Conservation (phyloP, 345 rosid species). For the Clausena lansium region DNA sequence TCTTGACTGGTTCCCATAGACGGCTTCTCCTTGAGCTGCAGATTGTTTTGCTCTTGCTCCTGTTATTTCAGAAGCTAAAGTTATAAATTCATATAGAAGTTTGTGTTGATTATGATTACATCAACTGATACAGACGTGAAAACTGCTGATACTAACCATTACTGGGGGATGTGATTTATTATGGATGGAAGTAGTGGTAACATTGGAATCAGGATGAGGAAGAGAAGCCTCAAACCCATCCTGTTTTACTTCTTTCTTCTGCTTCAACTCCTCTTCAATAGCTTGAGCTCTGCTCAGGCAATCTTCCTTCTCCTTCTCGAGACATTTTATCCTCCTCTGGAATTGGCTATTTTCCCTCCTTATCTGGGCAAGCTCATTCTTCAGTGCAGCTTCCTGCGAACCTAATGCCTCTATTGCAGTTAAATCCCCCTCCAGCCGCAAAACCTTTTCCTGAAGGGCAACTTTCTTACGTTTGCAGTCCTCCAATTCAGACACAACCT, state of each 20-base stretch:
- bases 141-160: slow-evolving; percentile 27
- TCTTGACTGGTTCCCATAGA: slow-evolving; percentile 3
- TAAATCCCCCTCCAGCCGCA: slow-evolving; percentile 64
- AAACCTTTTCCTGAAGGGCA: slow-evolving; percentile 60
- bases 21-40: slow-evolving; percentile 7
- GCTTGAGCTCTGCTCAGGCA: slow-evolving; percentile 32
- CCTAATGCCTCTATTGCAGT: slow-evolving; percentile 60
- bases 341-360: slow-evolving; percentile 49
- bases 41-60: slow-evolving; percentile 18
- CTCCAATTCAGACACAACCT: slow-evolving; percentile 41
- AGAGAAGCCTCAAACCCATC: slow-evolving; percentile 15
- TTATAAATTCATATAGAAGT: not conserved
- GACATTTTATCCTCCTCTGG: slow-evolving; percentile 47
- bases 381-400: slow-evolving; percentile 48
- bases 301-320: slow-evolving; percentile 56
- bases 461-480: slow-evolving; percentile 44
- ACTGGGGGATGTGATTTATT: slow-evolving; percentile 21
- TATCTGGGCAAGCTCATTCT: slow-evolving; percentile 56
- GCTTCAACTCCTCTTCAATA: slow-evolving; percentile 30
- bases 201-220: slow-evolving; percentile 10
- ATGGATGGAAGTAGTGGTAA: slow-evolving; percentile 9
- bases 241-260: slow-evolving; percentile 21
- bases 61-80: slow-evolving; percentile 17
- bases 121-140: slow-evolving; percentile 3
- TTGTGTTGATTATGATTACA: not conserved